These are phyloP conservation scores for Phytopythium kandeliae DNA, from an alignment of 352 stramenopile species.

Conservation along the genomic window DNA sequence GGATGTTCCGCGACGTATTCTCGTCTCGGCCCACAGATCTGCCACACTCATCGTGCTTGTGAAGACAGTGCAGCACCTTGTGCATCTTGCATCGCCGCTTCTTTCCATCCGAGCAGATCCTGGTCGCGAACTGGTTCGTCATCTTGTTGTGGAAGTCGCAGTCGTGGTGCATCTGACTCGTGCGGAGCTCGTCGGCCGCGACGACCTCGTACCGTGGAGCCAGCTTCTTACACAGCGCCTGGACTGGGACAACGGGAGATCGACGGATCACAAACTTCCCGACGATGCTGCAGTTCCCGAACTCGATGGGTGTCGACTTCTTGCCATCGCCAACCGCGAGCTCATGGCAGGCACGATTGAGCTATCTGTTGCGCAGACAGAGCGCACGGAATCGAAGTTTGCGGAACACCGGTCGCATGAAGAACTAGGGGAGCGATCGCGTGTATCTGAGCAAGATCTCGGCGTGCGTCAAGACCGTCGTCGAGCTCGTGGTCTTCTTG, in stretches of 20 bases:
- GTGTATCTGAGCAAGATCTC: neutral
- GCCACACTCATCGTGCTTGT: slow-evolving; percentile 2
- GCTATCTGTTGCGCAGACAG: neutral
- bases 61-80: slow-evolving; percentile 9
- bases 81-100: slow-evolving; percentile 1
- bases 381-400: neutral
- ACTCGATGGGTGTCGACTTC: neutral
- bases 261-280: neutral
- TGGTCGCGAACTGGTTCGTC: neutral
- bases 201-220: slow-evolving; percentile 6
- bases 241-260: neutral
- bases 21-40: neutral
- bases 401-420: neutral
- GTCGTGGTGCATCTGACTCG: slow-evolving; percentile 7
- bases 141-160: neutral
- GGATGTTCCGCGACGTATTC: slow-evolving; percentile 6
- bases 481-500: no score
- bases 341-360: neutral
- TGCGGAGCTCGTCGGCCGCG: slow-evolving; percentile 4
- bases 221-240: slow-evolving; percentile 5
- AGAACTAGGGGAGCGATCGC: neutral
- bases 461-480: no score
- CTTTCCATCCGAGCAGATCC: neutral
- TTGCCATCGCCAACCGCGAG: slow-evolving; percentile 1
- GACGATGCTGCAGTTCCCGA: slow-evolving; percentile 5